phyloP scores from a whole-genome alignment of 192 early-diverging fungal genomes.

The Umbelopsis sp. region DNA sequence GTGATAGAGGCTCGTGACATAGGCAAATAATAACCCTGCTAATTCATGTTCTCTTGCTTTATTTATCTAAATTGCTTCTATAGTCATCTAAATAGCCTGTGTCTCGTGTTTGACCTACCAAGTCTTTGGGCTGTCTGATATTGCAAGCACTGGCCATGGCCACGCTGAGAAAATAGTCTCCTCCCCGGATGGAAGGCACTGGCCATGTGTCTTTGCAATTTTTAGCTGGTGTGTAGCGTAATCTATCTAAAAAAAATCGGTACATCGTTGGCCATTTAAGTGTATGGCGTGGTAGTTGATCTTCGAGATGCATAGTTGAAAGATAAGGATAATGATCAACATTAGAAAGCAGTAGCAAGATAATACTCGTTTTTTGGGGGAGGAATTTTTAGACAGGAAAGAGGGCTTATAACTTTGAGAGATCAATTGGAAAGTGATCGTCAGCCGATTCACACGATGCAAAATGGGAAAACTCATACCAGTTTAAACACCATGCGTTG shows the following conservation, averaged over 20 bases:
- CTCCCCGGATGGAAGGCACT: not conserved
- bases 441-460: conserved; percentile 15
- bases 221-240: no score
- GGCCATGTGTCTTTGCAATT: not conserved
- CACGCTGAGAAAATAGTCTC: not conserved
- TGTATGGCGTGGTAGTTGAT: conserved; percentile 13
- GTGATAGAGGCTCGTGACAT: no score
- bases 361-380: not conserved
- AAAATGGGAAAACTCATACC: not conserved
- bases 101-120: not conserved
- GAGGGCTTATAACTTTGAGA: not conserved
- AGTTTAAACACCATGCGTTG: not conserved
- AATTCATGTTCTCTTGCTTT: no score
- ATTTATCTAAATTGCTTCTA: no score
- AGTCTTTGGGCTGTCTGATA: no score
- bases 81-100: no score
- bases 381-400: not conserved
- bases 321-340: conserved; percentile 6
- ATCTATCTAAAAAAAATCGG: no score
- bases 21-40: no score
- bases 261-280: not conserved
- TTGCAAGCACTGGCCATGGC: not conserved
- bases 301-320: conserved; percentile 13
- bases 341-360: no score
- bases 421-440: conserved; percentile 17